Evolutionary conservation across 352 stramenopile genomes (phyloP).

Genomic region (Globisporangium acanthophoron): DNA sequence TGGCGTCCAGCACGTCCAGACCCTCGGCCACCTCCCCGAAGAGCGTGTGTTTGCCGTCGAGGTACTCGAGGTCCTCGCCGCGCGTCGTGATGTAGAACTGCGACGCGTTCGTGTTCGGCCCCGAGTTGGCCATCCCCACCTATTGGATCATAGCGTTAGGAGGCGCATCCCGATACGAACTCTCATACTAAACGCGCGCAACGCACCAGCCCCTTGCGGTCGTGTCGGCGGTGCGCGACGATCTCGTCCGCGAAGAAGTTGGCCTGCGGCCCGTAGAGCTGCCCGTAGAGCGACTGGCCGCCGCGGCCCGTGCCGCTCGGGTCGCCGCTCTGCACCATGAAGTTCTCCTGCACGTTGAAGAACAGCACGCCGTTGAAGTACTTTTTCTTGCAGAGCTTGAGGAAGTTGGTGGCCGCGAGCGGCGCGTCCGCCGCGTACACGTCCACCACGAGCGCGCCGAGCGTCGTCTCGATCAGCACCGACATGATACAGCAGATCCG

Average conservation of each 20-base stretch:
- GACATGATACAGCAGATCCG: slow-evolving; percentile 53
- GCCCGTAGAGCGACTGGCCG: slow-evolving; percentile 92
- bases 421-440: slow-evolving; percentile 85
- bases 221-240: slow-evolving; percentile 36
- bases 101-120: slow-evolving; percentile 73
- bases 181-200: too few relatives aligned
- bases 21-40: slow-evolving; percentile 92
- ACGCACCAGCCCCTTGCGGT: slow-evolving; percentile 41
- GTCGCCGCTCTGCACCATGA: slow-evolving; percentile 90
- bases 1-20: slow-evolving; percentile 92
- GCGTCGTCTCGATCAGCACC: slow-evolving; percentile 91
- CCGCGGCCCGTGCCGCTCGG: slow-evolving; percentile 92
- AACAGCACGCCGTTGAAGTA: slow-evolving; percentile 94
- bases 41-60: slow-evolving; percentile 90
- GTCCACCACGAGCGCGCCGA: slow-evolving; percentile 90
- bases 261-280: slow-evolving; percentile 85
- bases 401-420: slow-evolving; percentile 87
- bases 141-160: neutral
- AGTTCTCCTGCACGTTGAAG: slow-evolving; percentile 96
- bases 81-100: slow-evolving; percentile 98
- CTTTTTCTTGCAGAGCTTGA: slow-evolving; percentile 94
- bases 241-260: slow-evolving; percentile 81
- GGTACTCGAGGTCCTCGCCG: slow-evolving; percentile 85
- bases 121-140: slow-evolving; percentile 84
- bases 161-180: too few relatives aligned